A percentile compares a stretch with the other conserved stretches of the same genome.
Evolutionary conservation across 2,329 filamentous ascomycete genomes (phyloP).

Genomic region (Colletotrichum tamarilloi): DNA sequence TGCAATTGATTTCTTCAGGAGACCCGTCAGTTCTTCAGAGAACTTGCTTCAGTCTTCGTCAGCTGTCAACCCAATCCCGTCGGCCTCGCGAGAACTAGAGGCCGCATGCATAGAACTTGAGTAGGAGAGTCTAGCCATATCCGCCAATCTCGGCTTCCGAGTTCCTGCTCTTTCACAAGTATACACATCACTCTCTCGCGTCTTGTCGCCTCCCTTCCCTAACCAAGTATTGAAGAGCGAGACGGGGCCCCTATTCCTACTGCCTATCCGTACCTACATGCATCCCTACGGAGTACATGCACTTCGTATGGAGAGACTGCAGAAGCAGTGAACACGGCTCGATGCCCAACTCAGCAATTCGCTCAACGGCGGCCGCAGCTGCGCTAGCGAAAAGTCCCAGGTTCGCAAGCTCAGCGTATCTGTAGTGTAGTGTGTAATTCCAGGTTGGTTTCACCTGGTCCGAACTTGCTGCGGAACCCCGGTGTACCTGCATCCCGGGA

Average conservation of each 20-base stretch:
- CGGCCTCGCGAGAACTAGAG: not conserved
- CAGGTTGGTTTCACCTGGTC: slow-evolving; percentile 20
- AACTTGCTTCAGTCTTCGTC: no score
- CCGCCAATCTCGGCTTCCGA: not conserved
- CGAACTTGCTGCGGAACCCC: slow-evolving; percentile 15
- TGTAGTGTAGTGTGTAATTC: not conserved
- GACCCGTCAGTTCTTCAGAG: not conserved
- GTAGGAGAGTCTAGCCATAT: not conserved
- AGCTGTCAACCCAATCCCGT: not conserved
- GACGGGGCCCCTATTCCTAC: slow-evolving; percentile 3
- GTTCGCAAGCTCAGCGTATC: not conserved
- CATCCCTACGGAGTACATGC: not conserved
- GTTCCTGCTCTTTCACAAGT: not conserved
- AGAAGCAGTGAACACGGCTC: not conserved
- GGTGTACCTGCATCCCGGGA: slow-evolving; percentile 16
- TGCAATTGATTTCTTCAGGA: not conserved
- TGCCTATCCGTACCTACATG: not conserved
- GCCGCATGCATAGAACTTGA: not conserved
- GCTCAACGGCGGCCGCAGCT: not conserved
- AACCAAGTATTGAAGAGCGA: not conserved
- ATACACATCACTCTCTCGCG: not conserved
- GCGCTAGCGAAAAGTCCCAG: slow-evolving; percentile 12
- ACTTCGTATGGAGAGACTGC: not conserved
- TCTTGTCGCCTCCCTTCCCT: not conserved
- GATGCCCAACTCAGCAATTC: not conserved